Base-by-base conservation (phyloP, 2,329 filamentous ascomycete genomes). In the Pestalotiopsis sp. region DNA sequence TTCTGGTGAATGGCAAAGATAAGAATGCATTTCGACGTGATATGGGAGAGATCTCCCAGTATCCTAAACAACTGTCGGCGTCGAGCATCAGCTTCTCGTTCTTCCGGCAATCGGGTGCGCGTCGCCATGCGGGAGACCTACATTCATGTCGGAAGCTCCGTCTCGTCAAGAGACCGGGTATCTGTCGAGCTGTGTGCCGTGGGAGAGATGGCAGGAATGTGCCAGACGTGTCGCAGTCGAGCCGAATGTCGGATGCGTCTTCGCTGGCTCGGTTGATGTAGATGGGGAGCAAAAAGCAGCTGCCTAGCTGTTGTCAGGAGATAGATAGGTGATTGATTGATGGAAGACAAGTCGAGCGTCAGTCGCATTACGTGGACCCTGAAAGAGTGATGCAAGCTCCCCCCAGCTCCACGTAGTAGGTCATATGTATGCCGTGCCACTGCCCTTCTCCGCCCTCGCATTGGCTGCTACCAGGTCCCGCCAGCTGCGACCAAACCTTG, bases 1-100 rank as follows among this genome's bases (percentile, higher is more conserved):
- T 98, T 97, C 73, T 89, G 88, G 82, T 97, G 94, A 76, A 98
- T 97, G 67, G 94, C 91, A 83, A 91, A 93, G 82, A 98, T 94
- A 75, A 98, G 87, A 77, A 98, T 96, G 79, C 91, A 90, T 87
- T 97, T 98, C 68, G 94, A 96, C 63, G 90, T 85, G 60, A 93
- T 89, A 79, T 98, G 95, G 76, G 92, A 93, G 75, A 95, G 81
- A 80, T 98, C 95, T 78, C 89, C 95, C 75, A 94, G 80, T 76
- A 97, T 87, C 76, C 94, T 93, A 82, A 97, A 89, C 75, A 87
- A 72, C 88, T 90, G 36, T 17, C 7, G 3, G 66, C 31, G 36
- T 17, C 23, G 38, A 11, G 39, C 14, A 59, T 17, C 23, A 62
- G 25, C 62, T 72, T 39, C 62, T 62, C 11, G 25, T 38, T 6